Conservation (phyloP, 1,284 basidiomycete genomes). For the Pulveroboletus sp. region DNA sequence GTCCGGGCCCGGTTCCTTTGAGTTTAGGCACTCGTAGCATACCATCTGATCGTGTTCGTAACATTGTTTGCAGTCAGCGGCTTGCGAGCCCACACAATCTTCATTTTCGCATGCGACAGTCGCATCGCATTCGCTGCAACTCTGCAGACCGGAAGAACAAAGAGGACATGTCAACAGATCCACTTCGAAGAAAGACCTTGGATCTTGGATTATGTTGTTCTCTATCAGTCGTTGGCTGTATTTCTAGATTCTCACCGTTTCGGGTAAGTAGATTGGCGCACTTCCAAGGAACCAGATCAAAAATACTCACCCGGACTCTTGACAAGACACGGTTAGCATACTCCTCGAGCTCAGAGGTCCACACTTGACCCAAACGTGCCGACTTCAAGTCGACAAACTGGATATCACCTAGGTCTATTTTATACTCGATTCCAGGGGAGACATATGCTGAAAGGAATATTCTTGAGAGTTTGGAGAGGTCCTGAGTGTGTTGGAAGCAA, state of each 20-base stretch:
- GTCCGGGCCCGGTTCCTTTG: too few relatives aligned
- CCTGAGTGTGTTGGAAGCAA: neutral
- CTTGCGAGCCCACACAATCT: neutral
- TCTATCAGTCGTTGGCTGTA: neutral
- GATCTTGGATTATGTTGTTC: neutral
- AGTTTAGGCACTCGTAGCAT: neutral
- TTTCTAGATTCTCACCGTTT: neutral
- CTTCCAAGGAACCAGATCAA: too few relatives aligned
- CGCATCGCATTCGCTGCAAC: neutral
- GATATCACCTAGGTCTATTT: neutral
- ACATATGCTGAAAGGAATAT: neutral
- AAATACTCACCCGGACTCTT: neutral
- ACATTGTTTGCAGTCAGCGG: neutral
- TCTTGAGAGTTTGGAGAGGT: neutral
- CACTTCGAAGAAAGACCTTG: neutral
- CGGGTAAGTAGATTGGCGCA: too few relatives aligned
- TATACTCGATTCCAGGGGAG: rapidly evolving
- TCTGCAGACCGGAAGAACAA: neutral
- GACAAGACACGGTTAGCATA: neutral
- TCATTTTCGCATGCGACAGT: neutral
- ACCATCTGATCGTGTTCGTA: neutral
- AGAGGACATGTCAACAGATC: neutral
- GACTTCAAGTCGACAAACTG: rapidly evolving
- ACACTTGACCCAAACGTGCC: neutral
- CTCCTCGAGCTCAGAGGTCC: neutral